Percentiles rank a stretch among this genome's conserved stretches.
Conservation (phyloP, 106 monocot species). For the Phalaenopsis equestris region DNA sequence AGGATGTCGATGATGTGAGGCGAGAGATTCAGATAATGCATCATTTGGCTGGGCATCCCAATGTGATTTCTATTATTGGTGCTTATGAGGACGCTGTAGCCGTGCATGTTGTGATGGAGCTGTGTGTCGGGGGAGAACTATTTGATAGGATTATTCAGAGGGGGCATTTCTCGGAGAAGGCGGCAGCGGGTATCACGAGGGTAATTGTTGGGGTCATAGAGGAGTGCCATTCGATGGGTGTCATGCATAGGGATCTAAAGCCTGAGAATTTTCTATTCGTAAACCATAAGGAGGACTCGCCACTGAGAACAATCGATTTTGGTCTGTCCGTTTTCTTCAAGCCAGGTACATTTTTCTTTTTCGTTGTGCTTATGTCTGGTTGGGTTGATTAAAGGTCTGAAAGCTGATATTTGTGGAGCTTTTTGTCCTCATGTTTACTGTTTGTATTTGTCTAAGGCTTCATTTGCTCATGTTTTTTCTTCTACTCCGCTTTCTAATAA, state of each 20-base stretch:
- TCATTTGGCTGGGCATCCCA: slow-evolving; percentile 20
- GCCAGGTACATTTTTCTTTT: slow-evolving; percentile 17
- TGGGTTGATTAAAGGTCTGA: background rate
- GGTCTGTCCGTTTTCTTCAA: slow-evolving; percentile 25
- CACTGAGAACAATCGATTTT: slow-evolving; percentile 26
- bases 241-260: slow-evolving; percentile 31
- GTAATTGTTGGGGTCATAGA: slow-evolving; percentile 30
- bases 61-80: slow-evolving; percentile 20
- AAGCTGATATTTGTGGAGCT: background rate
- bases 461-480: too few species aligned
- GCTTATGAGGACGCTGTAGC: slow-evolving; percentile 25
- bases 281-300: slow-evolving; percentile 12
- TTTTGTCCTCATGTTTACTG: too few species aligned
- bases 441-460: too few species aligned
- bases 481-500: too few species aligned
- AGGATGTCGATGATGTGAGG: slow-evolving; percentile 28
- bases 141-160: slow-evolving; percentile 30
- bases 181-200: slow-evolving; percentile 23
- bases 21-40: slow-evolving; percentile 34
- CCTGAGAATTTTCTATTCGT: slow-evolving; percentile 30
- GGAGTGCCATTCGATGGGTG: slow-evolving; percentile 26
- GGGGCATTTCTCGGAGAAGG: slow-evolving; percentile 29
- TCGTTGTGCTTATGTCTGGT: background rate
- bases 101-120: slow-evolving; percentile 26
- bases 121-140: slow-evolving; percentile 23